These are phyloP conservation scores for Colletotrichum sidae DNA, from an alignment of 2,329 filamentous ascomycete species.

Conservation along the genomic window DNA sequence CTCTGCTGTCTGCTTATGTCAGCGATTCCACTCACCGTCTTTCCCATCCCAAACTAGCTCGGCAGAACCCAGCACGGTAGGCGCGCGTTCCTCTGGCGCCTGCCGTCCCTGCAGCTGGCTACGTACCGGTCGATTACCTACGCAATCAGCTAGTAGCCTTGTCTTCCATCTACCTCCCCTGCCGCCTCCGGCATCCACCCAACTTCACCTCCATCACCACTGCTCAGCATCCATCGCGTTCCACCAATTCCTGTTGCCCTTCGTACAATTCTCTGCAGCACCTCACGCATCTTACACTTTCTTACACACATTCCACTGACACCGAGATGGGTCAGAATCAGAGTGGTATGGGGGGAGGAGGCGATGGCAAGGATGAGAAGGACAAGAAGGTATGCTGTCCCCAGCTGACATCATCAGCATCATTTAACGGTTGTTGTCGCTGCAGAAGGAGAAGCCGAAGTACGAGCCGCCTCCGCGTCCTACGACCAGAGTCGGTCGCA, in stretches of 20 bases:
- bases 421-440: slow-evolving; percentile 15
- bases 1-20: too few species aligned
- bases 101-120: slow-evolving; percentile 41
- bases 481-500: slow-evolving; percentile 95
- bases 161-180: slow-evolving; percentile 38
- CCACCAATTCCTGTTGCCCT: too few species aligned
- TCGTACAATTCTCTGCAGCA: too few species aligned
- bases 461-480: slow-evolving; percentile 98
- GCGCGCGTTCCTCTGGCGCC: slow-evolving; percentile 59
- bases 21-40: too few species aligned
- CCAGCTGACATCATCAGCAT: slow-evolving; percentile 2
- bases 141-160: slow-evolving; percentile 36
- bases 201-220: slow-evolving; percentile 32
- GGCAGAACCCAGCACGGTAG: too few species aligned
- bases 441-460: slow-evolving; percentile 99
- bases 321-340: slow-evolving; percentile 76
- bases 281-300: background rate
- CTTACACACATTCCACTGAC: background rate
- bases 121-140: slow-evolving; percentile 33
- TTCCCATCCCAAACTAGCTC: too few species aligned
- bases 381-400: slow-evolving; percentile 84
- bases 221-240: background rate
- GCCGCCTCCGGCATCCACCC: slow-evolving; percentile 43
- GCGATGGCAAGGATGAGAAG: slow-evolving; percentile 85
- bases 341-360: slow-evolving; percentile 84